Percentiles rank a stretch among this genome's conserved stretches.
These are phyloP conservation scores for Pestalotiopsis sp. DNA, from an alignment of 2,329 filamentous ascomycete species.

Conservation along the genomic window DNA sequence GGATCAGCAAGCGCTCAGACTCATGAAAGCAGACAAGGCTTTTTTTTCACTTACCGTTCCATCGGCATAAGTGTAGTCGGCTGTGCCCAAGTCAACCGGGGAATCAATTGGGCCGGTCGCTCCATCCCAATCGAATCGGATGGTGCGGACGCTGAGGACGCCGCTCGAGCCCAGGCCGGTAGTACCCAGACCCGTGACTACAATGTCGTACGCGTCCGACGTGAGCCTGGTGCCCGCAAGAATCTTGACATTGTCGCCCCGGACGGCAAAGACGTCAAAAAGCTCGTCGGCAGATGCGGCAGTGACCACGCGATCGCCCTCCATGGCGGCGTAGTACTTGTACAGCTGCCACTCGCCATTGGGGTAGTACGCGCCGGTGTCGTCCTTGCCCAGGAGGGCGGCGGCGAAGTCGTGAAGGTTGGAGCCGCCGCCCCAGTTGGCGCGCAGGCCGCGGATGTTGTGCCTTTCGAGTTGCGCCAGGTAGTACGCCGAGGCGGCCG, in stretches of 20 bases:
- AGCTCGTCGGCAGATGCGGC: not conserved
- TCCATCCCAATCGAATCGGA: not conserved
- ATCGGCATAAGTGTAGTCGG: not conserved
- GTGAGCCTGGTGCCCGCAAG: not conserved
- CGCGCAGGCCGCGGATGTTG: conserved; percentile 44
- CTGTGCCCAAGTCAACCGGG: not conserved
- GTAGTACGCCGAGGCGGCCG: conserved; percentile 45
- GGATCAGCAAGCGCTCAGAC: not conserved
- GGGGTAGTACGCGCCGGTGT: not conserved
- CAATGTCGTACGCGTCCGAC: not conserved
- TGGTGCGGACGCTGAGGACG: not conserved
- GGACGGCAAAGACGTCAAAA: not conserved
- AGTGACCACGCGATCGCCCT: not conserved
- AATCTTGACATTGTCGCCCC: not conserved
- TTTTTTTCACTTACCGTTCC: not conserved
- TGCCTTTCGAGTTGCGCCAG: conserved; percentile 49
- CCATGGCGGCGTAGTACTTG: not conserved
- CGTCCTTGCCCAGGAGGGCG: conserved; percentile 37
- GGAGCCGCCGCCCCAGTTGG: conserved; percentile 46
- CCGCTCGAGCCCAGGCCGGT: not conserved
- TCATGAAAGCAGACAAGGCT: not conserved
- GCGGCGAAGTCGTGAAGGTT: conserved; percentile 48
- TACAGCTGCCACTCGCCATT: conserved; percentile 7
- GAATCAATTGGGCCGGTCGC: not conserved
- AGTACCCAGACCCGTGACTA: not conserved